These are phyloP conservation scores for Naganishia liquefaciens DNA, from an alignment of 1,284 basidiomycete genomes.

Conservation along the genomic window DNA sequence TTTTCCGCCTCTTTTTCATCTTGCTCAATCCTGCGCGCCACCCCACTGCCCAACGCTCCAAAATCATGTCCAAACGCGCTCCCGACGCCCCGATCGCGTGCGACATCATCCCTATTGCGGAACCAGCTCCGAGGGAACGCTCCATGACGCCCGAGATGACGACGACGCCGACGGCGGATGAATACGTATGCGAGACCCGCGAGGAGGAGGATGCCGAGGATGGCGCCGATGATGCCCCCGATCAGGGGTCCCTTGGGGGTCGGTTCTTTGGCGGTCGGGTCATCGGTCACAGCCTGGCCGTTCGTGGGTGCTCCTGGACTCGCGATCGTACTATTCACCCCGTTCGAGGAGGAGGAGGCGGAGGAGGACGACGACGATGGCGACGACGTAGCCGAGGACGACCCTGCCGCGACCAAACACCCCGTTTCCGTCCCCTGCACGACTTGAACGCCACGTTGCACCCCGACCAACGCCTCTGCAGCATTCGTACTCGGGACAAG, in stretches of 20 bases:
- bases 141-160: too few relatives aligned
- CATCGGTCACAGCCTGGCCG: neutral
- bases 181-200: neutral
- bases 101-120: neutral
- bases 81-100: constrained; percentile 9
- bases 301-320: neutral
- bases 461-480: neutral
- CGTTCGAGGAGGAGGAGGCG: neutral
- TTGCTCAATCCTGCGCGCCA: neutral
- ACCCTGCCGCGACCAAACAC: neutral
- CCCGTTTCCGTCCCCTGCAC: neutral
- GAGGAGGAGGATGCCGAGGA: constrained; percentile 8
- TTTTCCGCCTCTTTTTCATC: neutral
- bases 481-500: neutral
- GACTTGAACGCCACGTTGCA: neutral
- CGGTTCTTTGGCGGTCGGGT: neutral
- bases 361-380: neutral
- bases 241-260: constrained; percentile 5
- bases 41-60: constrained; percentile 5
- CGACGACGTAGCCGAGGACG: neutral
- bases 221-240: constrained; percentile 13
- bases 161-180: constrained; percentile 8
- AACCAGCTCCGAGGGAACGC: constrained; percentile 2
- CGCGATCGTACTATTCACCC: neutral
- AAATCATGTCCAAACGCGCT: constrained; percentile 18